Evolutionary conservation across 2,329 filamentous ascomycete species (phyloP).

Genomic region (Exophiala xenobiotica): DNA sequence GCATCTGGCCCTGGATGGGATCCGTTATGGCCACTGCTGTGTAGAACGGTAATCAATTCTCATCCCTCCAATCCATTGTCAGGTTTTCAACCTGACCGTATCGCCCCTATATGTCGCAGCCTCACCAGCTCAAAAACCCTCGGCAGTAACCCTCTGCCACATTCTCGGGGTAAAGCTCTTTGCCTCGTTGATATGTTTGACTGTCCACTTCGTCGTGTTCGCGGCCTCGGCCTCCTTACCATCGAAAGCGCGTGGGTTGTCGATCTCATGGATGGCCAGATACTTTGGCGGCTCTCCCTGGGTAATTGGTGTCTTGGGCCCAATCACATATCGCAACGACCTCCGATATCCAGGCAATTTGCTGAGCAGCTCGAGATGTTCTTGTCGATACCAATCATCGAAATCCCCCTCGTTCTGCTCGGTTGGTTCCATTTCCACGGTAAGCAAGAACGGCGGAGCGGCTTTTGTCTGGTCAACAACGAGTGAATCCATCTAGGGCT

Average conservation of each 20-base stretch:
- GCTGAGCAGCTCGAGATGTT: constrained; percentile 69
- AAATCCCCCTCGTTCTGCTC: constrained; percentile 57
- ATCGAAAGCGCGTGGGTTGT: constrained; percentile 61
- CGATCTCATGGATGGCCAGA: constrained; percentile 71
- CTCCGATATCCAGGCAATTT: constrained; percentile 78
- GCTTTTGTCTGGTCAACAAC: too few species aligned
- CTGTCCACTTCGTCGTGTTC: constrained; percentile 20
- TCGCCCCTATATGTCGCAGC: too few species aligned
- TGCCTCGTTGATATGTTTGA: constrained; percentile 17
- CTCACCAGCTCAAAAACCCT: constrained; percentile 13
- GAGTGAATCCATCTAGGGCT: too few species aligned
- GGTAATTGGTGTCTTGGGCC: constrained; percentile 48
- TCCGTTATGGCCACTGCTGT: constrained; percentile 23
- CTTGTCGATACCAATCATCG: constrained; percentile 69
- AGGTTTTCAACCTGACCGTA: too few species aligned
- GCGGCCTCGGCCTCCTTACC: constrained; percentile 19
- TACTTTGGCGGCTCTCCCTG: constrained; percentile 47
- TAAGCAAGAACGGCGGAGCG: constrained; percentile 62
- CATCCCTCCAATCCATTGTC: too few species aligned
- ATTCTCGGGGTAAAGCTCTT: constrained; percentile 19
- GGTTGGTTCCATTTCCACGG: constrained; percentile 55
- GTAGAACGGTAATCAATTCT: constrained; percentile 1
- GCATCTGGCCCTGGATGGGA: constrained; percentile 30
- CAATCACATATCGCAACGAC: constrained; percentile 66
- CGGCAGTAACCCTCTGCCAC: constrained; percentile 17